Evolutionary conservation across 176 grass and related monocot genomes (phyloP), one percentile per base, ranked within the genome.

Genomic region (Pontederia crassipes): DNA sequence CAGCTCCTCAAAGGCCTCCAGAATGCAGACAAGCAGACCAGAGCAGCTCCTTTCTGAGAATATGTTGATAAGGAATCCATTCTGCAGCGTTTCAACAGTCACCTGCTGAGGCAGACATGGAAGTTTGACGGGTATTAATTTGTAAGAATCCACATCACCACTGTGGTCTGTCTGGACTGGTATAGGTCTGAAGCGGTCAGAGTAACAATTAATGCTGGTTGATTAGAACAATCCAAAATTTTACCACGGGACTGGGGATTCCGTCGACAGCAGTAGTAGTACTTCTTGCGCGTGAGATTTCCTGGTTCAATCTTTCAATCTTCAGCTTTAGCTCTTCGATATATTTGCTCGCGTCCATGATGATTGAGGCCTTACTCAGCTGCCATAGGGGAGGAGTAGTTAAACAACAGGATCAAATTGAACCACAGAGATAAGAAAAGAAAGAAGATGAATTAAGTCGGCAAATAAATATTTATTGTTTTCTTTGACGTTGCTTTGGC

Each of bases 301-400:
- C 93, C 48, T 85, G 79, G 1, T 91, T 97, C 70, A 97, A 62
- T 74, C 80, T 97, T 1, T 59, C 70, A 1, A 97, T 76, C 72
- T 92, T 97, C 71, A 88, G 81, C 81, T 91, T 91, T 64, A 97
- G 67, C 56, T 88, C 87, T 67, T 82, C 71, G 70, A 97, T 92
- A 62, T 97, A 97, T 56, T 84, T 89, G 3, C 87, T 88, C 1
- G 93, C 93, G 58, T 97, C 93, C 57, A 85, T 72, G 51, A 97
- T 79, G 58, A 97, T 91, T 29, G 93, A 83, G 11, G 74, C 55
- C 2, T 74, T 77, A 52, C 58, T 97, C 66, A 91, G 15, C 93
- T 97, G 83, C 66, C n/a, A 45, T 5, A 67, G 40, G 45, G 11
- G 61, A 63, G 48, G 2, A 63, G 26, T 3, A 35, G 45, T 45